Evolutionary conservation across 2,329 filamentous ascomycete genomes (phyloP).

Genomic region (Colletotrichum cuscutae): DNA sequence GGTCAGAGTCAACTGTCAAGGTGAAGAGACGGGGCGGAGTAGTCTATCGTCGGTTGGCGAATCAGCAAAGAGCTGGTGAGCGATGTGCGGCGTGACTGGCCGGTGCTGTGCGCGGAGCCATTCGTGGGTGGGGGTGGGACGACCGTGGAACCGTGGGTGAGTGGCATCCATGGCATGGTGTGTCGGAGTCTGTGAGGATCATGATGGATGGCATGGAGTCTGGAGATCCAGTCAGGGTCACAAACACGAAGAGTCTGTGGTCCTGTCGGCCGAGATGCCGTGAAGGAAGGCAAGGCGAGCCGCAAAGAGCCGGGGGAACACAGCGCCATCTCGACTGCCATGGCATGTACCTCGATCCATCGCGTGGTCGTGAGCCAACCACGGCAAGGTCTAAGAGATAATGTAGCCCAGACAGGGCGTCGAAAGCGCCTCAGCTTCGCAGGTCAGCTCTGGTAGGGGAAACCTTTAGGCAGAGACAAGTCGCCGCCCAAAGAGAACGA

Average conservation of each 20-base stretch:
- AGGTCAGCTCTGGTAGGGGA: constrained; percentile 9
- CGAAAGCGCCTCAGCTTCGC: constrained; percentile 24
- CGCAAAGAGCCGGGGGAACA: background rate
- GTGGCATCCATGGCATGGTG: constrained; percentile 4
- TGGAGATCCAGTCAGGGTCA: constrained; percentile 10
- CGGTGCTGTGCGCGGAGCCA: constrained; percentile 20
- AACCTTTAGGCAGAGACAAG: constrained; percentile 29
- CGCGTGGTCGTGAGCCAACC: constrained; percentile 4
- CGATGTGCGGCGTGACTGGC: constrained; percentile 1
- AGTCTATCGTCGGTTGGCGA: constrained; percentile 3
- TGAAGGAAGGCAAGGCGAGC: background rate
- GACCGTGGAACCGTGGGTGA: no score
- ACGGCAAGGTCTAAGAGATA: constrained; percentile 5
- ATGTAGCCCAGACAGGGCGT: constrained; percentile 7
- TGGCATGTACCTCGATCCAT: background rate
- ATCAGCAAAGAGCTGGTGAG: background rate
- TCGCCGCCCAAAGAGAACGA: background rate
- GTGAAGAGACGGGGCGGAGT: constrained; percentile 2
- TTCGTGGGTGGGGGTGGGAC: constrained; percentile 1
- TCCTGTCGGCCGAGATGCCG: constrained; percentile 2
- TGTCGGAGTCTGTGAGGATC: constrained; percentile 2
- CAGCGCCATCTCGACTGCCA: background rate
- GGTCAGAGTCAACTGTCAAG: background rate
- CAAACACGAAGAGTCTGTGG: background rate
- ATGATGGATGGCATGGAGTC: background rate